Evolutionary conservation across 306 rosid species (phyloP).

Genomic region (Corylus avellana): DNA sequence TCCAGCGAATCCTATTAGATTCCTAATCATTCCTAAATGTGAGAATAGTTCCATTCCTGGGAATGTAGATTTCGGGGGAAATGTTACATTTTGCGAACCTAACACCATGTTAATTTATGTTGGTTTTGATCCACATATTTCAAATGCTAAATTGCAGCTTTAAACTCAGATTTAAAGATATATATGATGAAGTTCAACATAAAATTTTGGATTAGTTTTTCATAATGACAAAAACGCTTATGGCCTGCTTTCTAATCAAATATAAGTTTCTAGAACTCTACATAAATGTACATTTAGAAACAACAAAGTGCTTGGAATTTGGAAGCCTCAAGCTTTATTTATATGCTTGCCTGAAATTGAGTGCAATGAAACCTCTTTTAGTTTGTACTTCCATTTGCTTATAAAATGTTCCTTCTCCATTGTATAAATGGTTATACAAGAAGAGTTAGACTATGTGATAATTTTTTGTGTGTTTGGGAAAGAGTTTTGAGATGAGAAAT

Average conservation of each 20-base stretch:
- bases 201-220: background rate
- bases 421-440: too few species aligned
- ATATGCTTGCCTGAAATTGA: slow-evolving; percentile 1
- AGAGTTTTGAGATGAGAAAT: too few species aligned
- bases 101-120: background rate
- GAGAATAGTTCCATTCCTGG: too few species aligned
- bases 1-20: too few species aligned
- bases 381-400: background rate
- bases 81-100: too few species aligned
- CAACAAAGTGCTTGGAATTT: background rate
- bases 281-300: background rate
- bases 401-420: background rate
- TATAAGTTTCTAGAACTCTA: background rate
- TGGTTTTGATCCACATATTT: background rate
- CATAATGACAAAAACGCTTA: background rate
- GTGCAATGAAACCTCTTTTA: background rate
- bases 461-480: too few species aligned
- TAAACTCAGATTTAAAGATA: background rate
- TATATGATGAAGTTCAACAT: background rate
- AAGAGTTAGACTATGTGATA: too few species aligned
- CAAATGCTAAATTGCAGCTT: background rate
- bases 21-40: too few species aligned
- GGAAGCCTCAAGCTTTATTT: background rate
- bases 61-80: too few species aligned
- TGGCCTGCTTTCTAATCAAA: background rate